Conservation (phyloP, 2,329 filamentous ascomycete species). For the Mycosphaerelloides madeirae region DNA sequence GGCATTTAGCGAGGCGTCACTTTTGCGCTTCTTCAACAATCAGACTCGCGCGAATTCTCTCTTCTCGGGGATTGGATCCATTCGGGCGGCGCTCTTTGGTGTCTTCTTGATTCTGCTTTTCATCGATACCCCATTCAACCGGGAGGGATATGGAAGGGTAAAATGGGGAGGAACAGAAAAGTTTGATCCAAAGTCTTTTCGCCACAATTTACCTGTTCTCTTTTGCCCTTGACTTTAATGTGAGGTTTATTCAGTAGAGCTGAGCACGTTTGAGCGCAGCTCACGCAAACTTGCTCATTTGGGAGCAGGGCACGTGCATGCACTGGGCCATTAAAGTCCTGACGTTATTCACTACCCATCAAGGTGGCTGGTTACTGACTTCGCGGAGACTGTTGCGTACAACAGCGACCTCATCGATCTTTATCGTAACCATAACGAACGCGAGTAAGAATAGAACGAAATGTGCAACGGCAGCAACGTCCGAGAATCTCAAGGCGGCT, state of each 20-base stretch:
- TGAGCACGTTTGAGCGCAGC: too few species aligned
- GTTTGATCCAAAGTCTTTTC: neutral
- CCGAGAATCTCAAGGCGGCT: conserved; percentile 22
- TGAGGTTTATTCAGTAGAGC: too few species aligned
- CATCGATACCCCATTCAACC: conserved; percentile 33
- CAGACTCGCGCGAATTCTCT: conserved; percentile 15
- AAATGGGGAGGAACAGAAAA: neutral
- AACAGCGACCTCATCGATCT: neutral
- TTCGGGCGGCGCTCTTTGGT: conserved; percentile 9
- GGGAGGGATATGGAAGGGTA: conserved; percentile 9
- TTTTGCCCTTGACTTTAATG: too few species aligned
- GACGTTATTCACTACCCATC: neutral
- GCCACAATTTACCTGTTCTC: neutral
- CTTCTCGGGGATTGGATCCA: conserved; percentile 6
- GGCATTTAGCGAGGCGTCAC: conserved; percentile 1
- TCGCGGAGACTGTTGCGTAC: too few species aligned
- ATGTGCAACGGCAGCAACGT: conserved; percentile 24
- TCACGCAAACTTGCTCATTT: neutral
- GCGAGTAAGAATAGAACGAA: neutral
- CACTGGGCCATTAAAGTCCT: neutral
- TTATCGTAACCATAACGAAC: neutral
- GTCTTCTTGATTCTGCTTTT: conserved; percentile 2
- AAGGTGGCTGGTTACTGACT: too few species aligned
- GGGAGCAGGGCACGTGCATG: too few species aligned
- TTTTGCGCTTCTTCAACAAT: conserved; percentile 21